Evolutionary conservation across 352 stramenopile genomes (phyloP).

Genomic region (Pythium dissotocum): DNA sequence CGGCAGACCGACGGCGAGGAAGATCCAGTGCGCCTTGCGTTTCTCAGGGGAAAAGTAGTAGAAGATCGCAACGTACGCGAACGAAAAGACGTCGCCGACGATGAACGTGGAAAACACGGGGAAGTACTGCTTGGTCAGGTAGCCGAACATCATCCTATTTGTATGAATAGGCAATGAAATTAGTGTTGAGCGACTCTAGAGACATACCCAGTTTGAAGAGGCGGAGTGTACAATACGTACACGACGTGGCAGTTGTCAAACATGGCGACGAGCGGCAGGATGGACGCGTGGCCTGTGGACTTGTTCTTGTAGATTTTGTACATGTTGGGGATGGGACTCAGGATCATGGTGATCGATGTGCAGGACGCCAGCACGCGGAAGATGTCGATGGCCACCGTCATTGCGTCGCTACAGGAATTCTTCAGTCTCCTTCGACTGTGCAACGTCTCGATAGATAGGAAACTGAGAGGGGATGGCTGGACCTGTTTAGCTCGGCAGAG

Average conservation of each 20-base stretch:
- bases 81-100: slow-evolving; percentile 40
- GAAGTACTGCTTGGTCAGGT: slow-evolving; percentile 46
- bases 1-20: not conserved
- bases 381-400: slow-evolving; percentile 7
- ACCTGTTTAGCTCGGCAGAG: not conserved
- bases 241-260: slow-evolving; percentile 45
- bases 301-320: slow-evolving; percentile 34
- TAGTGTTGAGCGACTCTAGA: too few relatives aligned
- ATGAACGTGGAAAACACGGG: slow-evolving; percentile 47
- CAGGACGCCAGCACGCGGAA: slow-evolving; percentile 34
- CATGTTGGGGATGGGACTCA: slow-evolving; percentile 43
- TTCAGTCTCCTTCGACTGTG: too few relatives aligned
- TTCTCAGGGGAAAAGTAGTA: slow-evolving; percentile 24
- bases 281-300: slow-evolving; percentile 40
- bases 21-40: not conserved
- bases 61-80: slow-evolving; percentile 52
- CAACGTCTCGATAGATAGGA: not conserved
- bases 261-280: slow-evolving; percentile 50
- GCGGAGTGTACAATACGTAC: not conserved
- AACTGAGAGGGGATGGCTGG: not conserved
- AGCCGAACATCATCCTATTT: slow-evolving; percentile 40
- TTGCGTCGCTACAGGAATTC: not conserved
- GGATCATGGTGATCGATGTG: slow-evolving; percentile 39
- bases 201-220: too few relatives aligned
- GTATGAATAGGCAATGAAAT: too few relatives aligned